Percentiles rank a stretch among this genome's conserved stretches.
phyloP scores from a whole-genome alignment of 306 rosid genomes.

The Inga oerstediana region DNA sequence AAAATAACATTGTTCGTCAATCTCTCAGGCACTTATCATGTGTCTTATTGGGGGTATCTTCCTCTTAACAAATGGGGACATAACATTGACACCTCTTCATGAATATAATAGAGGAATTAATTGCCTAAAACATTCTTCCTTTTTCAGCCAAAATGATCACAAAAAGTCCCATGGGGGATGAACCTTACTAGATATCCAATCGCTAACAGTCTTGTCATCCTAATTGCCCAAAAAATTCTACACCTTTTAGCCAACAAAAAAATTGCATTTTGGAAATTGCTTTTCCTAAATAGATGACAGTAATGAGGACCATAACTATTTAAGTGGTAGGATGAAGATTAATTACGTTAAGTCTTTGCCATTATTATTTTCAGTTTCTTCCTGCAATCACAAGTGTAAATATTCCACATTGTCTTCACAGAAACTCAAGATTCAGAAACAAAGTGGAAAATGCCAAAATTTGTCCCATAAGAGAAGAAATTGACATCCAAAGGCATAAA shows the following conservation, averaged over 20 bases:
- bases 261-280: background rate
- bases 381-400: conserved; percentile 47
- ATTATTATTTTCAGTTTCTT: conserved; percentile 36
- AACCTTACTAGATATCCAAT: conserved; percentile 37
- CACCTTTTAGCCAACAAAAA: too few species aligned
- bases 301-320: conserved; percentile 26
- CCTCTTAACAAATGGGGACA: conserved; percentile 22
- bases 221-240: too few species aligned
- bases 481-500: too few species aligned
- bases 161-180: conserved; percentile 31
- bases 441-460: too few species aligned
- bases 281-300: conserved; percentile 16
- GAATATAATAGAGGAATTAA: too few species aligned
- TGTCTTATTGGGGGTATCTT: conserved; percentile 31
- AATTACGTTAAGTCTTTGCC: conserved; percentile 49
- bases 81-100: conserved; percentile 48
- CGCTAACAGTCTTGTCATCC: conserved; percentile 40
- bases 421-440: too few species aligned
- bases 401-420: conserved; percentile 34
- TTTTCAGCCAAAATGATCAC: conserved; percentile 31
- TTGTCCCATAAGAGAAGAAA: too few species aligned
- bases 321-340: conserved; percentile 25
- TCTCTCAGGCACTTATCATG: conserved; percentile 32
- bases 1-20: conserved; percentile 35
- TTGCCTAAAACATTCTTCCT: conserved; percentile 22